Base-by-base conservation (phyloP, 768 basidiomycete genomes). In the Tricholoma sp. region DNA sequence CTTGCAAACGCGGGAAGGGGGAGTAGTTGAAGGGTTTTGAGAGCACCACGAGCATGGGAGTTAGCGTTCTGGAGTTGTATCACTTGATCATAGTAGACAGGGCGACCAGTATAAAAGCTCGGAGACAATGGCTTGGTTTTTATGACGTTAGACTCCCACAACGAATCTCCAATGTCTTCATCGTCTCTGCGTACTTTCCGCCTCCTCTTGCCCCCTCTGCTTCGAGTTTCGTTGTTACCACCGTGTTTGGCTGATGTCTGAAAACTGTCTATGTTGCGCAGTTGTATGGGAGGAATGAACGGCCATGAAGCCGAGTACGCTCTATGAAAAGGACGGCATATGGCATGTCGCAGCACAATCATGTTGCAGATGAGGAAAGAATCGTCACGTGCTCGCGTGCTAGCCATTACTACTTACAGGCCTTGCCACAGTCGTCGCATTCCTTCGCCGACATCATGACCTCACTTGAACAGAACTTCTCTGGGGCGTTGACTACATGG, bases 401-500 rank as follows among this genome's bases (percentile, higher is more conserved):
- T 37, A 35, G 43, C 50, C 27, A 51, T 53, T 14, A 19, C 18
- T 9, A n/a, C n/a, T n/a, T n/a, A n/a, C 34, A 35, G 34, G 10
- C 12, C 4, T 12, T 35, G 9, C 34, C 9, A 35, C n/a, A 5
- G 24, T 27, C 24, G 24, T 27, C 24, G 24, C 24, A 27, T n/a
- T n/a, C n/a, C n/a, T n/a, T n/a, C n/a, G n/a, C 54, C 31, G 21
- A 53, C 29, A 31, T 46, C 45, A 71, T 69, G 68, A 68, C 66
- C 62, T 63, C 71, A 56, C 61, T 69, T 24, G 89, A 89, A 66
- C 82, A 86, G 61, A 95, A 96, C 73, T 98, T 98, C 74, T 91
- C 92, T n/a, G 87, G 86, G 50, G 95, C 95, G 22, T 74, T 98
- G 51, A 74, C 88, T 54, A 92, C 93, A 74, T 98, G 95, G 95